Evolutionary conservation across 2,329 filamentous ascomycete species (phyloP), one percentile per base, ranked within the genome.

Genomic region (Penicillium freii): DNA sequence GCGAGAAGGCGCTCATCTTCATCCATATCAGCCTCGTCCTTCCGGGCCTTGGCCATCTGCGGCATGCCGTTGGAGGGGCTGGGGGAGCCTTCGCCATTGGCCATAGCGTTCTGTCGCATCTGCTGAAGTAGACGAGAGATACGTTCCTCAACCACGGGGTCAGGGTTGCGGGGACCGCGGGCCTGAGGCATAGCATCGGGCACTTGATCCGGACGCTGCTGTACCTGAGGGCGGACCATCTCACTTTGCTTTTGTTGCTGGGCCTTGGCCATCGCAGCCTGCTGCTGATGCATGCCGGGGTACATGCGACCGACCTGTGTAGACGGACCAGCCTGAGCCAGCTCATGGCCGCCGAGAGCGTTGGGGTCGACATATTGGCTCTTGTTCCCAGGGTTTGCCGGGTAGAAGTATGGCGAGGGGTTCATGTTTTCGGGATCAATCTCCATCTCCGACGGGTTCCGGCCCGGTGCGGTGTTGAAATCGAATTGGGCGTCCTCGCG

Each of bases 1-100:
- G 91, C 91, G 47, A 97, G 82, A 10, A 97, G 82, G 65, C 91
- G 85, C 81, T 97, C 94, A 68, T 97, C 94, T 75, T 97, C 93
- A 67, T 99, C 94, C 93, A 99, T 97, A 52, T 97, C 93, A 61
- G 97, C 92, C 69, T 97, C 92, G 44, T 97, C 92, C 82, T 97
- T 97, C 82, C 88, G 92, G 62, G 84, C 78, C 62, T 87, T 88
- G 49, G 88, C 81, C 66, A 91, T 84, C 71, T 91, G 88, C 55
- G 86, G 81, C n/a, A 87, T 74, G 13, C 82, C 73, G 33, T 69
- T 66, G 46, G 72, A 67, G 15, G 68, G 67, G 8, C 64, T 66
- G 1, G 71, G 70, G 34, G 69, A 77, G 27, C 83, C 80, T 48
- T 84, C 80, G 27, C 79, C 76, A 5, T 81, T 78, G 7, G 80